Base-by-base conservation (phyloP, 2,329 filamentous ascomycete species). In the Verticillium longisporum region DNA sequence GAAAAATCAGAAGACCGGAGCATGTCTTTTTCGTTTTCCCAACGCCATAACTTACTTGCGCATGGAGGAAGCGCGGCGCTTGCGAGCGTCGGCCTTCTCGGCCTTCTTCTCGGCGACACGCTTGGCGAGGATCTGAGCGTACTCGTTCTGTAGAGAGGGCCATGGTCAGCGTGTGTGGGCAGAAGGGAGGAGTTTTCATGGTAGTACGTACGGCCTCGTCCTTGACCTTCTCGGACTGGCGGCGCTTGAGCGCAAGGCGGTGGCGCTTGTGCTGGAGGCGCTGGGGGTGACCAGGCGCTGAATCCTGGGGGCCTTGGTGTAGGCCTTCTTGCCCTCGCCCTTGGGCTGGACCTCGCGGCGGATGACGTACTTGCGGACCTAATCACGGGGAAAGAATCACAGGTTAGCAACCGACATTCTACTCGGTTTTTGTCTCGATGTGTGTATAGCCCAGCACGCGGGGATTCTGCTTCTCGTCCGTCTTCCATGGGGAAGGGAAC, bases 251-350 rank as follows among this genome's bases (percentile, higher is more conserved):
- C 75, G 95, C 94, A 75, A 96, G 84, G 73, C 93, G 88, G 87
- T 98, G 95, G 76, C 95, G 92, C 91, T 98, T 99, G 90, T 97
- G 95, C 88, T 99, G 95, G 77, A 99, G 92, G 80, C 95, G 95
- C 85, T 98, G 80, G 95, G 95, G 76, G 95, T 99, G 74, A 99
- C 92, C 74, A 99, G 92, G 80, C 95, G 92, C 89, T 99, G 95
- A 84, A 99, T 99, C 88, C 94, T 96, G 81, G 95, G 95, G 74
- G 95, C 95, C 91, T 99, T 99, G 90, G 94, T 97, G 89, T 98
- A 98, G 74, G 93, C 83, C 84, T 91, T 90, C 85, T 95, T 96
- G 83, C 92, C 94, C 87, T 98, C 95, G 77, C 89, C 90, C 90
- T 96, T 96, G 78, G 92, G 91, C 84, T 92, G 88, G 75, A 99